phyloP scores from a whole-genome alignment of 306 rosid genomes.

The Citrullus amarus region DNA sequence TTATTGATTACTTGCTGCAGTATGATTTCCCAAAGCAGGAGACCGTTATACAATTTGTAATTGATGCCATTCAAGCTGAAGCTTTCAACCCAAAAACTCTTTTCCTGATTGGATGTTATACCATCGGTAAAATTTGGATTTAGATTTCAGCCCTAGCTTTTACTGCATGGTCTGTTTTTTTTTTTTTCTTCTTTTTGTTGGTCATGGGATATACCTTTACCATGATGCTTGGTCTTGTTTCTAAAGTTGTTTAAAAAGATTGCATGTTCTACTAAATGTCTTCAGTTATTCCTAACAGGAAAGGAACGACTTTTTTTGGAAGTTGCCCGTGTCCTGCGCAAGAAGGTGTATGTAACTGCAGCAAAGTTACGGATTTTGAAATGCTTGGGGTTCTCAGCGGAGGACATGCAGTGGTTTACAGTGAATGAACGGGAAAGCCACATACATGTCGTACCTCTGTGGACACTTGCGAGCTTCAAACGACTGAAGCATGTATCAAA shows the following conservation, averaged over 20 bases:
- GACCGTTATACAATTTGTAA: constrained; percentile 80
- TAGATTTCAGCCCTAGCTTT: not conserved
- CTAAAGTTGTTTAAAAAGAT: not conserved
- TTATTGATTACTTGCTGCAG: constrained; percentile 39
- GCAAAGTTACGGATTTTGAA: constrained; percentile 65
- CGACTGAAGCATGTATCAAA: constrained; percentile 70
- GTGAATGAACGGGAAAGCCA: constrained; percentile 77
- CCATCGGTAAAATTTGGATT: constrained; percentile 54
- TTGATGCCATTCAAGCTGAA: constrained; percentile 91
- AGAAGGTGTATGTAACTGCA: constrained; percentile 64
- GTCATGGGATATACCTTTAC: not conserved
- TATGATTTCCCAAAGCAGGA: constrained; percentile 95
- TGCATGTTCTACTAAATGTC: not conserved
- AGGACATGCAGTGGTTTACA: constrained; percentile 88
- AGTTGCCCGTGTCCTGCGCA: constrained; percentile 79
- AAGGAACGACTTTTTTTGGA: constrained; percentile 88
- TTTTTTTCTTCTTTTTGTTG: not conserved
- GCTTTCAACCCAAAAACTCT: constrained; percentile 80
- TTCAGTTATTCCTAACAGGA: constrained; percentile 30
- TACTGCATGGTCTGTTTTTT: not conserved
- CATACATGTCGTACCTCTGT: constrained; percentile 87
- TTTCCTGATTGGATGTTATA: constrained; percentile 89
- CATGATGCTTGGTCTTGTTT: not conserved
- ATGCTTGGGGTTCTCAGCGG: constrained; percentile 64
- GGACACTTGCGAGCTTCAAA: constrained; percentile 93